These are phyloP conservation scores for Pseudozyma sp. DNA, from an alignment of 1,284 basidiomycete genomes.

Conservation along the genomic window DNA sequence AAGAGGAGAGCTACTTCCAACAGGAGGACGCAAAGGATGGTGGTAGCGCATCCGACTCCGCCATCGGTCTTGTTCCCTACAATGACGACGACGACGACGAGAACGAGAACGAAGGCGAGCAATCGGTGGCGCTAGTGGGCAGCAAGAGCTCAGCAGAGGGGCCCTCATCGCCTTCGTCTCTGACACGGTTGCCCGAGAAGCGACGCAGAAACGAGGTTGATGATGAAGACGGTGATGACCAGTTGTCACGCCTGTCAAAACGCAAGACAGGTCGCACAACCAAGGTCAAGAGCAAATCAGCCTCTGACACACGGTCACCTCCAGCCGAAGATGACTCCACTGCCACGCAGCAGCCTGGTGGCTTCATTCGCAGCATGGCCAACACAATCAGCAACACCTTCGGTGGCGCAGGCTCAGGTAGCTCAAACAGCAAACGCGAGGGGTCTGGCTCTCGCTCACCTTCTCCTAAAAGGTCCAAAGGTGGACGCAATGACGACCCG, in stretches of 20 bases:
- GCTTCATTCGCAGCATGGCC: constrained; percentile 47
- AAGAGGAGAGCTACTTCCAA: constrained; percentile 90
- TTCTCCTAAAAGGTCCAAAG: constrained; percentile 29
- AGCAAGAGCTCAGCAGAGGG: constrained; percentile 43
- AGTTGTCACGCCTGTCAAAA: constrained; percentile 45
- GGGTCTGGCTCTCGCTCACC: constrained; percentile 22
- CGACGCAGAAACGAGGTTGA: constrained; percentile 38
- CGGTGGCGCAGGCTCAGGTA: constrained; percentile 18
- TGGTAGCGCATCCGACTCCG: constrained; percentile 71
- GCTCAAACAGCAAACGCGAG: constrained; percentile 19
- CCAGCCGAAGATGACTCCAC: constrained; percentile 12
- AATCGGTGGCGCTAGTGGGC: constrained; percentile 13
- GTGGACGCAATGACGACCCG: constrained; percentile 10
- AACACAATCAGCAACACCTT: constrained; percentile 48
- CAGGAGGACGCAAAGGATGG: constrained; percentile 74
- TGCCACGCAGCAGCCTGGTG: constrained; percentile 23
- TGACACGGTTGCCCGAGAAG: constrained; percentile 75
- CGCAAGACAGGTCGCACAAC: constrained; percentile 39
- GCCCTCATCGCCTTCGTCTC: constrained; percentile 67
- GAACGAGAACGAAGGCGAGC: not conserved
- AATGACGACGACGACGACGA: constrained; percentile 61
- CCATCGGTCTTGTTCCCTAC: constrained; percentile 78
- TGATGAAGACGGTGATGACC: constrained; percentile 48
- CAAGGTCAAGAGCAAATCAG: constrained; percentile 27
- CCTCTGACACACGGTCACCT: constrained; percentile 11